Evolutionary conservation across 192 early-diverging fungal species (phyloP), one percentile per base, ranked within the genome.

Genomic region (Chytriomyces confervae): DNA sequence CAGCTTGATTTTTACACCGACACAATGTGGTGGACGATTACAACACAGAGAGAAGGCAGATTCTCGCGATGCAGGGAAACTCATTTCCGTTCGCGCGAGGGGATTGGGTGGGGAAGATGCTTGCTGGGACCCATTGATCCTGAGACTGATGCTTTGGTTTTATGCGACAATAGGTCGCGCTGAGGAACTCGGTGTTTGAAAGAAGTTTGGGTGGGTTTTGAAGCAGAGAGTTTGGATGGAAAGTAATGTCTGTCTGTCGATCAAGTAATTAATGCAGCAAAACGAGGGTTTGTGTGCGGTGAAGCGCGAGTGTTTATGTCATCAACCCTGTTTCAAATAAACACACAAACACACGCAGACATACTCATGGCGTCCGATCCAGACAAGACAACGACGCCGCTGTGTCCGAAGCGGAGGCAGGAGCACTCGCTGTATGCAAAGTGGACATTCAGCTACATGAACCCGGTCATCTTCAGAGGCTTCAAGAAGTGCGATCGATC

Each of bases 361-460:
- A 2, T 5, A 13, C 3, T 1, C 1, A 57, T 57, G 53, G 53
- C 53, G 53, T 57, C 53, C 53, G 20, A 57, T n/a, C 53, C 20
- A 36, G 53, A 57, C 53, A 20, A 20, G 36, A n/a, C 51, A 13
- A 72, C 2, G 57, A 36, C 29, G 10, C 66, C 8, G 50, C 47
- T 24, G n/a, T 16, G 11, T 13, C 69, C 69, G 20, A 51, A 61
- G 7, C 75, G 75, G 9, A 23, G 75, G 11, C 75, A 77, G 51
- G 75, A 77, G 6, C 48, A 53, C 44, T 75, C 77, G 7, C 73
- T 80, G 50, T 62, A 61, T 36, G 62, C 71, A 10, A 24, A 61
- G 60, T 80, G 77, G 79, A 81, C 79, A 9, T 84, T 70, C 53
- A 8, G n/a, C 3, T 84, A 80, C 74, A 77, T 86, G 79, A 80